A percentile compares a stretch with the other conserved stretches of the same genome.
These are phyloP conservation scores for Pueraria montana DNA, from an alignment of 306 rosid genomes.

Conservation along the genomic window DNA sequence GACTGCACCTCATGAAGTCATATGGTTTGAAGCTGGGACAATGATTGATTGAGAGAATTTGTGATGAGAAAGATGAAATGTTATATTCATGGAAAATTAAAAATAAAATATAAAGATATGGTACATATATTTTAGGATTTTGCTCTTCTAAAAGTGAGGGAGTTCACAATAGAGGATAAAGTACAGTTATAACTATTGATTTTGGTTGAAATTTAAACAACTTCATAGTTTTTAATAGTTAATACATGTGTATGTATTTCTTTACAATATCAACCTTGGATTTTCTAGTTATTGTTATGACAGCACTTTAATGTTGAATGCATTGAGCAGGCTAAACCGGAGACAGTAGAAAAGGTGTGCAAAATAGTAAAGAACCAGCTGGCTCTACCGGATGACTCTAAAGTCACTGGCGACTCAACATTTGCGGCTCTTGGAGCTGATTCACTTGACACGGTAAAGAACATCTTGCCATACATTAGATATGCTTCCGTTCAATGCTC, in stretches of 20 bases:
- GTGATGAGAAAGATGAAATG: constrained; percentile 24
- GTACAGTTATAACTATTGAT: background rate
- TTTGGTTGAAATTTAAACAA: background rate
- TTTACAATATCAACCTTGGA: background rate
- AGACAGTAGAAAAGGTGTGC: constrained; percentile 76
- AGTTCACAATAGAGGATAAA: background rate
- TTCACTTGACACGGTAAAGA: constrained; percentile 82
- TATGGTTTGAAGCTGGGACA: constrained; percentile 5
- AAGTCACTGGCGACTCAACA: constrained; percentile 65
- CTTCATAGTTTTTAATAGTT: background rate
- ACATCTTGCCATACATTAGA: background rate
- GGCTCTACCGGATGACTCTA: constrained; percentile 67
- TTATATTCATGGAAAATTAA: background rate
- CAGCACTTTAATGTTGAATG: background rate
- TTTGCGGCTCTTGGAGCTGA: constrained; percentile 85
- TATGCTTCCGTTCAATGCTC: constrained; percentile 1
- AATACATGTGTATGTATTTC: background rate
- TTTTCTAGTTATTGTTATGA: background rate
- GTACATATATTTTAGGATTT: background rate
- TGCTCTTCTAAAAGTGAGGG: background rate
- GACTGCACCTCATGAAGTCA: background rate
- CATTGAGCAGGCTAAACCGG: constrained; percentile 73
- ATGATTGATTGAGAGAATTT: constrained; percentile 18
- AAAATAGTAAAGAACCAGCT: constrained; percentile 76
- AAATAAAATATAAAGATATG: constrained; percentile 6